phyloP scores from a whole-genome alignment of 2,329 filamentous ascomycete genomes.

The Sarocladium brachiariae region DNA sequence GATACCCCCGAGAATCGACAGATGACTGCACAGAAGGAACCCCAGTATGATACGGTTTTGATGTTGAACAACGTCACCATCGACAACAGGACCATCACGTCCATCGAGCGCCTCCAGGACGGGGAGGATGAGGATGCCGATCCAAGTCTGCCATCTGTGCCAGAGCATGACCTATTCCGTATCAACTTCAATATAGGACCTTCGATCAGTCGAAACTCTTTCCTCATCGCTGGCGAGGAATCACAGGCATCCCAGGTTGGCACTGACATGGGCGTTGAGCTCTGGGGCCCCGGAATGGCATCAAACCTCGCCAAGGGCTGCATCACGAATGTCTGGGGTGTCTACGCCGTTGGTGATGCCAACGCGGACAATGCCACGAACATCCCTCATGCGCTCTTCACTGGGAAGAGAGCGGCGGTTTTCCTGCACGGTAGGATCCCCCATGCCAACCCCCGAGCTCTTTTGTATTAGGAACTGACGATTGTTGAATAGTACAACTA shows the following conservation, averaged over 20 bases:
- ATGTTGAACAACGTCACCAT: conserved; percentile 42
- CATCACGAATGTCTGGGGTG: conserved; percentile 43
- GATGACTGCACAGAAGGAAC: conserved; percentile 25
- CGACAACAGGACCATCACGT: conserved; percentile 47
- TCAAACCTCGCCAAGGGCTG: conserved; percentile 35
- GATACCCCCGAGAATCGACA: conserved; percentile 36
- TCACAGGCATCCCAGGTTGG: conserved; percentile 43
- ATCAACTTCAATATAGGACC: conserved; percentile 42
- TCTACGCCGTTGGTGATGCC: conserved; percentile 53
- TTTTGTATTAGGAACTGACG: neutral
- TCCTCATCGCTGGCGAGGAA: conserved; percentile 41
- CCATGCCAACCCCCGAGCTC: no score
- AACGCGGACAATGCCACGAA: conserved; percentile 56
- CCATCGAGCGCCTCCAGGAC: conserved; percentile 38
- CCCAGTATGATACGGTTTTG: conserved; percentile 43
- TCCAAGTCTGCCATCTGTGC: conserved; percentile 33
- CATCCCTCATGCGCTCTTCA: conserved; percentile 53
- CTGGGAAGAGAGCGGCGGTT: conserved; percentile 51
- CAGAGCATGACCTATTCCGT: conserved; percentile 49
- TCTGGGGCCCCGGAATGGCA: conserved; percentile 36
- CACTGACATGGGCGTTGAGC: conserved; percentile 36
- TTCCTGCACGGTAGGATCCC: conserved; percentile 46
- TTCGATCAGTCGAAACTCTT: conserved; percentile 39
- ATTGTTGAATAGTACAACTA: conserved; percentile 28
- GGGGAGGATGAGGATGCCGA: conserved; percentile 29